A percentile compares a stretch with the other conserved stretches of the same genome.
These are phyloP conservation scores for Colletotrichum tanaceti DNA, from an alignment of 2,329 filamentous ascomycete genomes.

Conservation along the genomic window DNA sequence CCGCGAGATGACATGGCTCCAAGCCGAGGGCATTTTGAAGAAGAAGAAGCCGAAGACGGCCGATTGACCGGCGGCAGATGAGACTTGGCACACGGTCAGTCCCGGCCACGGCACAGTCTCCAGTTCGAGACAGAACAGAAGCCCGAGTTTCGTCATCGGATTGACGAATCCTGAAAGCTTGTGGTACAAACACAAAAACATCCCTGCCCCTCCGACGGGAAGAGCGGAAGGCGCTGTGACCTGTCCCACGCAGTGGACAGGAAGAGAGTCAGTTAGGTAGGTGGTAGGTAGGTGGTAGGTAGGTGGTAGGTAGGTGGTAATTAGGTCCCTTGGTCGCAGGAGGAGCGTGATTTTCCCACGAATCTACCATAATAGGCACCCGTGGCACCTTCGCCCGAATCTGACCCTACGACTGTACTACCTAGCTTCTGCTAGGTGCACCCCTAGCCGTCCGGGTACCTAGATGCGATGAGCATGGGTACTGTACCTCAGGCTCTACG, in stretches of 20 bases:
- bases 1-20: background rate
- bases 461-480: background rate
- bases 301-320: too few relatives aligned
- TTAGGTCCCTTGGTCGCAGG: slow-evolving; percentile 14
- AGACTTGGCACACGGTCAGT: slow-evolving; percentile 27
- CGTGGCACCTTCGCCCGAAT: slow-evolving; percentile 29
- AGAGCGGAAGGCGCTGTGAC: background rate
- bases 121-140: background rate
- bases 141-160: background rate
- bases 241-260: slow-evolving; percentile 4
- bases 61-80: slow-evolving; percentile 25
- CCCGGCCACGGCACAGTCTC: slow-evolving; percentile 7
- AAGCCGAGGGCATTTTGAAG: background rate
- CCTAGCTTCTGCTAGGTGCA: slow-evolving; percentile 6
- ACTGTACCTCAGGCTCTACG: slow-evolving; percentile 8
- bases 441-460: background rate
- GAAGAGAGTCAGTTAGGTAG: slow-evolving; percentile 28
- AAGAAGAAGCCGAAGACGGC: slow-evolving; percentile 3
- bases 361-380: slow-evolving; percentile 24
- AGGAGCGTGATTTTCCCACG: slow-evolving; percentile 4
- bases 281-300: too few relatives aligned
- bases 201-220: background rate
- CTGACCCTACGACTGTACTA: slow-evolving; percentile 30
- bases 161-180: slow-evolving; percentile 17
- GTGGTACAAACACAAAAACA: background rate